Percentiles rank a stretch among this genome's conserved stretches.
phyloP scores from a whole-genome alignment of 495 filamentous ascomycete species.

The Copromyces sp. region DNA sequence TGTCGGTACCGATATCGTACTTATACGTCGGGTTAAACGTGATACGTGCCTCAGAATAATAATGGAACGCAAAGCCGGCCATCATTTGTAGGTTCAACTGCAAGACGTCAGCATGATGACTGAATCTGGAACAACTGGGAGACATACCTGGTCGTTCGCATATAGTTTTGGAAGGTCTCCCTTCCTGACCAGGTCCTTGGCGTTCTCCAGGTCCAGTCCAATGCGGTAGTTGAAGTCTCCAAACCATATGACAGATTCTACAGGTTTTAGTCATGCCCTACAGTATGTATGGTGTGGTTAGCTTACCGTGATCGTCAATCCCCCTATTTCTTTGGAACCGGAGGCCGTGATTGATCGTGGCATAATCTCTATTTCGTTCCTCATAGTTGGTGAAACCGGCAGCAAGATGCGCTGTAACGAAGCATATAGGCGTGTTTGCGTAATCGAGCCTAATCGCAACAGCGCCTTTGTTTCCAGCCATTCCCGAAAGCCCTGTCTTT shows the following conservation, averaged over 20 bases:
- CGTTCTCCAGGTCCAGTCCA: constrained; percentile 69
- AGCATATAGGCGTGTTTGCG: constrained; percentile 85
- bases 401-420: constrained; percentile 93
- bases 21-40: constrained; percentile 90
- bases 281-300: not conserved
- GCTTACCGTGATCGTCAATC: constrained; percentile 74
- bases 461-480: constrained; percentile 96
- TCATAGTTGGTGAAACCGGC: constrained; percentile 97
- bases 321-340: constrained; percentile 81
- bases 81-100: constrained; percentile 95
- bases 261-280: not conserved
- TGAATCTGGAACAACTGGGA: not conserved
- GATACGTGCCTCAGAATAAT: constrained; percentile 79
- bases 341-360: constrained; percentile 77
- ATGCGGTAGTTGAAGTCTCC: constrained; percentile 99
- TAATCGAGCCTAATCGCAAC: constrained; percentile 95
- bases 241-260: constrained; percentile 85
- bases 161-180: constrained; percentile 71
- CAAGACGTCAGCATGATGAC: constrained; percentile 6
- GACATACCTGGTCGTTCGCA: constrained; percentile 77
- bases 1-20: constrained; percentile 77
- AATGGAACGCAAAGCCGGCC: constrained; percentile 76
- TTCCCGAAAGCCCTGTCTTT: constrained; percentile 95
- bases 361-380: constrained; percentile 86
- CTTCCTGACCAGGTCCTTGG: constrained; percentile 59